Evolutionary conservation across 2,329 filamentous ascomycete species (phyloP).

Genomic region (Diaporthe capsici): DNA sequence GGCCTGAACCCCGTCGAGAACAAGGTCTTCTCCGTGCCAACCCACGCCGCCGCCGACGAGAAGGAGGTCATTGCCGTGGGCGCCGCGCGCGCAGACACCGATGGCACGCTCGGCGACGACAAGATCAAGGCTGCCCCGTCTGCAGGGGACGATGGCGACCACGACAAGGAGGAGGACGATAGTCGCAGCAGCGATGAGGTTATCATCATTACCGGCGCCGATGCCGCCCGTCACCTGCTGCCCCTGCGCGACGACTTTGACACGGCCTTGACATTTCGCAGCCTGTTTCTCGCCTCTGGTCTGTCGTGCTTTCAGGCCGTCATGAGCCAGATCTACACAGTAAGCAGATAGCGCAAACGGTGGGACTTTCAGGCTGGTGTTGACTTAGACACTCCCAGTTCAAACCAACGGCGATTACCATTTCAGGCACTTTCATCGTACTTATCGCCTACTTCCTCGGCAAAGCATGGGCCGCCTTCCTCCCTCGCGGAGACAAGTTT

Average conservation of each 20-base stretch:
- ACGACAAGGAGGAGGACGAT: conserved; percentile 49
- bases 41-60: conserved; percentile 50
- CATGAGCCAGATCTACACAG: conserved; percentile 69
- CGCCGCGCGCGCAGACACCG: conserved; percentile 41
- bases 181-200: conserved; percentile 51
- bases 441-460: conserved; percentile 70
- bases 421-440: conserved; percentile 69
- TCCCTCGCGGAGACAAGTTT: conserved; percentile 66
- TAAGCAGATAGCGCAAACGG: conserved; percentile 48
- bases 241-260: conserved; percentile 67
- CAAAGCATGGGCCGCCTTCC: conserved; percentile 60
- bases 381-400: conserved; percentile 54
- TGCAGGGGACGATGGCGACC: conserved; percentile 41
- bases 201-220: conserved; percentile 66
- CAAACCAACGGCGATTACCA: conserved; percentile 64
- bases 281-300: conserved; percentile 62
- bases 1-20: conserved; percentile 49
- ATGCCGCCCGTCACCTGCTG: conserved; percentile 64
- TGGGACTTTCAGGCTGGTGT: background rate
- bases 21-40: conserved; percentile 49
- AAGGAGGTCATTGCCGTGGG: conserved; percentile 44
- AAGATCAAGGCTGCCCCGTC: conserved; percentile 45
- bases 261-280: conserved; percentile 65
- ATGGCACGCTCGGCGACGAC: background rate
- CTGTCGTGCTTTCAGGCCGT: conserved; percentile 68